Evolutionary conservation across 805 yeast genomes (phyloP).

Genomic region (Yarrowia sp.): DNA sequence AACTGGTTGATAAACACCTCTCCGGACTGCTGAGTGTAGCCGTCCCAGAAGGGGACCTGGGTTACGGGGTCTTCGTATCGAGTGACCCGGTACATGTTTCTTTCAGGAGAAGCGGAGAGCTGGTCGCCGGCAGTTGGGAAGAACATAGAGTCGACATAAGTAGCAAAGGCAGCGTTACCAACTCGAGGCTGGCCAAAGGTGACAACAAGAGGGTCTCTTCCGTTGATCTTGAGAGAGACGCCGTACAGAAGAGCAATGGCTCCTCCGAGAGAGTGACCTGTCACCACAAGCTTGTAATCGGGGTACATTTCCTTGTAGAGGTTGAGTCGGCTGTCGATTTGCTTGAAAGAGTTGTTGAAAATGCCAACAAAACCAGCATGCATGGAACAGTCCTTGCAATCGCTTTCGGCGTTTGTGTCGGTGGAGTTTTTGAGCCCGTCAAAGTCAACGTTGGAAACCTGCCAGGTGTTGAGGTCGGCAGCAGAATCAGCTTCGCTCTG

Average conservation of each 20-base stretch:
- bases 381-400: neutral
- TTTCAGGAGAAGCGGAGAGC: neutral
- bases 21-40: constrained; percentile 12
- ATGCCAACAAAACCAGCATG: constrained; percentile 11
- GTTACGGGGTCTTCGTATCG: constrained; percentile 19
- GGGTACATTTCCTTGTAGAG: neutral
- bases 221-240: neutral
- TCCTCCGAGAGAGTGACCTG: constrained; percentile 23
- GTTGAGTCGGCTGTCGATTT: neutral
- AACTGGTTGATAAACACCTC: constrained; percentile 11
- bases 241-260: constrained; percentile 21
- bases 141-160: constrained; percentile 13
- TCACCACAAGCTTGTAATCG: constrained; percentile 5
- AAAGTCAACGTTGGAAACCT: neutral
- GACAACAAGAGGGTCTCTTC: constrained; percentile 16
- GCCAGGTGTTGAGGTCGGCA: constrained; percentile 11
- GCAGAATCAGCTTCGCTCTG: neutral
- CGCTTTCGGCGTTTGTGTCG: neutral
- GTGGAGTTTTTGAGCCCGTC: neutral
- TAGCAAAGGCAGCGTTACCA: constrained; percentile 13
- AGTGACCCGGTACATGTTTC: constrained; percentile 20
- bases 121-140: neutral
- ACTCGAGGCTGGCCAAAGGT: constrained; percentile 22
- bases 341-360: neutral
- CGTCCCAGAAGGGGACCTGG: constrained; percentile 25